Evolutionary conservation across 371 early-diverging fungal species (phyloP).

Genomic region (Syncephalastrum contaminatum): DNA sequence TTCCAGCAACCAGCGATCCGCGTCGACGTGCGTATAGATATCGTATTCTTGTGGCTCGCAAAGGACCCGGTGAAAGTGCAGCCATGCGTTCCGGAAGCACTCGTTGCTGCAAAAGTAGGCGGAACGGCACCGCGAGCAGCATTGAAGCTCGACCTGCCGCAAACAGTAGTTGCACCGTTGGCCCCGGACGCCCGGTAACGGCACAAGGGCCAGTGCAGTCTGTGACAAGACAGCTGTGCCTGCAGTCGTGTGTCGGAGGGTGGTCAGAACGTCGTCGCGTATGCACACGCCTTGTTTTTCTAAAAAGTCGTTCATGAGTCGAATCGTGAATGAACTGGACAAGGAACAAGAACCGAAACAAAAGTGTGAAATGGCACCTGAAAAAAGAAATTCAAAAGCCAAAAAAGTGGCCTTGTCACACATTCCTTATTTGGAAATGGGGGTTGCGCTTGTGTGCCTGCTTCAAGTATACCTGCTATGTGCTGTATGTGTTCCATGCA

Average conservation of each 20-base stretch:
- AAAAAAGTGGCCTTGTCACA: no score
- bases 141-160: slow-evolving; percentile 36
- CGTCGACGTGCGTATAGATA: slow-evolving; percentile 39
- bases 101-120: slow-evolving; percentile 50
- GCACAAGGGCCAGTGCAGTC: slow-evolving; percentile 36
- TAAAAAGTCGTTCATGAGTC: slow-evolving; percentile 9
- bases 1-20: slow-evolving; percentile 46
- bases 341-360: no score
- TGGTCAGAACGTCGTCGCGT: background rate
- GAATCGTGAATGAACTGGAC: no score
- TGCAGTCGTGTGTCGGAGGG: slow-evolving; percentile 11
- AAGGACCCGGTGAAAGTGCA: slow-evolving; percentile 40
- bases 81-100: slow-evolving; percentile 50
- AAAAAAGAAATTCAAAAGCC: no score
- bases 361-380: no score
- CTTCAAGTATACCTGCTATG: no score
- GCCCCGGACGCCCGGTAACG: slow-evolving; percentile 38
- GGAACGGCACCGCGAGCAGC: slow-evolving; percentile 46
- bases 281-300: slow-evolving; percentile 2
- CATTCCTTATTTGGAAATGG: no score
- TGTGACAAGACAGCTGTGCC: slow-evolving; percentile 31
- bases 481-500: no score
- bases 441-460: no score
- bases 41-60: slow-evolving; percentile 41
- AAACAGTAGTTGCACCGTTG: slow-evolving; percentile 48